Evolutionary conservation across 257 asterid genomes (phyloP), one percentile per base, ranked within the genome.

Genomic region (Rubia yunnanensis): DNA sequence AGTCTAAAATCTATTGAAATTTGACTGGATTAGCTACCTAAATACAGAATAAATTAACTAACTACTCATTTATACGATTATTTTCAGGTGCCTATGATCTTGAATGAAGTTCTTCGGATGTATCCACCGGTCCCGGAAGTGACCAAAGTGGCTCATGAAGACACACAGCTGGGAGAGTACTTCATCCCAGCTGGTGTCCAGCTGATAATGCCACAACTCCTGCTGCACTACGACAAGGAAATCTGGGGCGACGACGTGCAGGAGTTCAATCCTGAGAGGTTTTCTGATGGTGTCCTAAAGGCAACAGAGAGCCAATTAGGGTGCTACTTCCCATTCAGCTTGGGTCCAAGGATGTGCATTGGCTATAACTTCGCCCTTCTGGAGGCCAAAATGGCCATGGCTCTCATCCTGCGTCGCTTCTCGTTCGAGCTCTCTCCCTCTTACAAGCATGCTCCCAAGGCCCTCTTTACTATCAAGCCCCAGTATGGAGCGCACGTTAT

Each of bases 301-400:
- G 86, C 83, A 0, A 81, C 89, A 0, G 74, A 77, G 5, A 73
- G 72, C 44, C 74, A 55, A 24, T 14, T 59, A 15, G 75, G 76
- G 5, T 72, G 74, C 11, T 84, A 67, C 67, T 73, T 79, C 64
- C 86, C 86, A 0, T 81, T 81, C 69, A 75, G 89, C 62, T 73
- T 77, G 82, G 89, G 86, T 3, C 89, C 89, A 0, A 65, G 89
- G 44, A 70, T 66, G 7, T 81, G 86, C 80, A 74, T 81, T 13
- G 86, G 86, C 28, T 71, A 75, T 34, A 79, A 79, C 56, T 84
- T 83, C 53, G 81, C 89, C 23, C 73, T 73, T 5, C 61, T 84
- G 65, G 83, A 84, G 65, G 75, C 85, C 0, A 84, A 84, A 39
- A 64, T 81, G 32, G 80, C 82, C 24, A 35, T 84, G 10, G 75